Conservation (phyloP, 1,139 yeast genomes). For the Eremothecium cymbalariae region DNA sequence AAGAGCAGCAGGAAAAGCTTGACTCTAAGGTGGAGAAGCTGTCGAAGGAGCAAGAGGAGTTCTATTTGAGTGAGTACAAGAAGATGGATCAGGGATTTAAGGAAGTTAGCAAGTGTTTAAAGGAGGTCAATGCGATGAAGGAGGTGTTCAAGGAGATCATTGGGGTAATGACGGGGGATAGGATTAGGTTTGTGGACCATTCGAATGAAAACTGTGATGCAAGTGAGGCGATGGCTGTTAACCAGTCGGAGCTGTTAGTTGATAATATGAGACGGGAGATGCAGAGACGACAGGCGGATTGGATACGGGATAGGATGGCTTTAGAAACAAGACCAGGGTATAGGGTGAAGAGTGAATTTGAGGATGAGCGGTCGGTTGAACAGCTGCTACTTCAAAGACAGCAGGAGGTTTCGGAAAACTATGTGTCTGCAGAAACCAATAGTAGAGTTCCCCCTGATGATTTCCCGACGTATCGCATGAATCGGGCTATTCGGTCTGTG, state of each 20-base stretch:
- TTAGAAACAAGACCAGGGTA: conserved; percentile 23
- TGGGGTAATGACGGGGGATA: conserved; percentile 35
- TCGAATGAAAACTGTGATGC: conserved; percentile 34
- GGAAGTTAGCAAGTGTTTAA: conserved; percentile 16
- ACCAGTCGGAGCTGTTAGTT: conserved; percentile 13
- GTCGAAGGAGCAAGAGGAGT: conserved; percentile 33
- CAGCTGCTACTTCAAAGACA: conserved; percentile 4
- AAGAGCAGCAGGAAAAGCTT: conserved; percentile 8
- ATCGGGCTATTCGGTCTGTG: conserved; percentile 23
- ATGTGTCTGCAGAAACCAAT: conserved; percentile 31
- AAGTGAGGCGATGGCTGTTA: conserved; percentile 25
- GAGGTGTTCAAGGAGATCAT: conserved; percentile 33
- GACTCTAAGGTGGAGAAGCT: conserved; percentile 18
- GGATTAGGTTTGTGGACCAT: conserved; percentile 34
- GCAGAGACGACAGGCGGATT: conserved; percentile 7
- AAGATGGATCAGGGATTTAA: conserved; percentile 19
- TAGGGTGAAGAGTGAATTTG: conserved; percentile 10
- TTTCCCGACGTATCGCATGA: conserved; percentile 16
- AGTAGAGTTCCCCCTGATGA: conserved; percentile 14
- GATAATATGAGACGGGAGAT: conserved; percentile 20
- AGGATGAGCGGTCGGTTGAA: conserved; percentile 10
- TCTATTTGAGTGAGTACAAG: conserved; percentile 15
- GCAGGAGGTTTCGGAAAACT: conserved; percentile 5
- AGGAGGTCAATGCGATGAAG: conserved; percentile 23
- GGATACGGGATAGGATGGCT: conserved; percentile 10